Conservation (phyloP, 2,329 filamentous ascomycete species). For the Diaporthe sp. region DNA sequence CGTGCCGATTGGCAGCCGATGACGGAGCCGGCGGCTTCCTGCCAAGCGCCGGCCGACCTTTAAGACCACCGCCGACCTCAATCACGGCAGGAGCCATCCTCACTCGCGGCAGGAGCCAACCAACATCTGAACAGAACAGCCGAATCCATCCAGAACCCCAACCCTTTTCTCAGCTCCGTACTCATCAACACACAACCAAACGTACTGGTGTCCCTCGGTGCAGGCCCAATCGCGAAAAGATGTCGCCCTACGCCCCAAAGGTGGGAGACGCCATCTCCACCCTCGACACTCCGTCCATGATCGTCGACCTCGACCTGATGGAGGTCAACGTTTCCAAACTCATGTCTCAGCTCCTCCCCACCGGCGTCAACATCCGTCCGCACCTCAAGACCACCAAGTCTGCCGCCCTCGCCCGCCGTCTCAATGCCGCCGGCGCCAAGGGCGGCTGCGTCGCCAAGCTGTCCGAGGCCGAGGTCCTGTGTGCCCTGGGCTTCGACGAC, state of each 20-base stretch:
- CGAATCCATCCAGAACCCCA: too few relatives aligned
- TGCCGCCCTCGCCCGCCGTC: slow-evolving; percentile 58
- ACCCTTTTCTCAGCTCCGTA: background rate
- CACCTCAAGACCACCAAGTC: slow-evolving; percentile 69
- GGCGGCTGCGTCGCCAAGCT: slow-evolving; percentile 67
- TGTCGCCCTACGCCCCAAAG: slow-evolving; percentile 53
- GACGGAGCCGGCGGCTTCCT: background rate
- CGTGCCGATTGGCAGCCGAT: slow-evolving; percentile 14
- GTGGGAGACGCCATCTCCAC: slow-evolving; percentile 57
- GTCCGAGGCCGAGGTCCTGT: slow-evolving; percentile 60
- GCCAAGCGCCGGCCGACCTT: slow-evolving; percentile 23
- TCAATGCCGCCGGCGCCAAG: slow-evolving; percentile 61
- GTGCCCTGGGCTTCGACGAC: slow-evolving; percentile 60
- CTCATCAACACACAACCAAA: background rate
- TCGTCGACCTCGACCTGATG: slow-evolving; percentile 67
- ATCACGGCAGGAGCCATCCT: too few relatives aligned
- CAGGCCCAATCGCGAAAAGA: background rate
- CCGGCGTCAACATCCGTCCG: slow-evolving; percentile 60
- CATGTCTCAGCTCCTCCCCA: slow-evolving; percentile 60
- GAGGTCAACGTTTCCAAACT: slow-evolving; percentile 64
- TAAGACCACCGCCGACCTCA: background rate
- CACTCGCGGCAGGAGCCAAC: background rate
- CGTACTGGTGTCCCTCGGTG: background rate
- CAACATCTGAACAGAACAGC: background rate
- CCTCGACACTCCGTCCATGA: slow-evolving; percentile 70